A percentile compares a stretch with the other conserved stretches of the same genome.
Evolutionary conservation across 441 rosid species (phyloP).

Genomic region (Pelargonium cotyledonis): DNA sequence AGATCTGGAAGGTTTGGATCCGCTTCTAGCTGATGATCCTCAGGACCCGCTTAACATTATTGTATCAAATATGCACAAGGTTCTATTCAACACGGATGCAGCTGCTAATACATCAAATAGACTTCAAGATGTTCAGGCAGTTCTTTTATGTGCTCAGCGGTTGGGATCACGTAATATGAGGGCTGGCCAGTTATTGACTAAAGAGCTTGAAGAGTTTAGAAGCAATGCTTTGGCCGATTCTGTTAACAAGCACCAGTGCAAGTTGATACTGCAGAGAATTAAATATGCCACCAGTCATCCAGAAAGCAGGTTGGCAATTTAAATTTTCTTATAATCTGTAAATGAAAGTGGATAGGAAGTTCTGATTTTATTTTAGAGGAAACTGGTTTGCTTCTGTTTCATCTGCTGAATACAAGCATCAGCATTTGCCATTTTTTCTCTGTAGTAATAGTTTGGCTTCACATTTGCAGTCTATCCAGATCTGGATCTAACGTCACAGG

Average conservation of each 20-base stretch:
- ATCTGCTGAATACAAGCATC: slow-evolving; percentile 11
- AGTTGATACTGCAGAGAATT: slow-evolving; percentile 85
- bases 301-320: slow-evolving; percentile 58
- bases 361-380: slow-evolving; percentile 8
- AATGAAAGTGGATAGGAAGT: not conserved
- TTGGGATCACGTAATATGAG: slow-evolving; percentile 84
- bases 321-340: slow-evolving; percentile 7
- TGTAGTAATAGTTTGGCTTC: too few species aligned
- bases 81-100: slow-evolving; percentile 73
- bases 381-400: slow-evolving; percentile 15
- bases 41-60: slow-evolving; percentile 85
- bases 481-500: too few species aligned
- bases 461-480: too few species aligned
- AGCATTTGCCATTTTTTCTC: too few species aligned
- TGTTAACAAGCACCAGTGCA: slow-evolving; percentile 90
- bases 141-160: slow-evolving; percentile 82
- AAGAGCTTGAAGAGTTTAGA: slow-evolving; percentile 96
- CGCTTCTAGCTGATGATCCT: slow-evolving; percentile 98
- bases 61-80: slow-evolving; percentile 76
- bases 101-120: slow-evolving; percentile 76
- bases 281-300: slow-evolving; percentile 66
- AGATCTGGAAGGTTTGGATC: slow-evolving; percentile 94
- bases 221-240: slow-evolving; percentile 73
- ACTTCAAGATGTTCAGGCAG: slow-evolving; percentile 93
- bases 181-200: slow-evolving; percentile 71